A percentile compares a stretch with the other conserved stretches of the same genome.
Evolutionary conservation across 108 stramenopile species (phyloP).

Genomic region (Skeletonema menzelii): DNA sequence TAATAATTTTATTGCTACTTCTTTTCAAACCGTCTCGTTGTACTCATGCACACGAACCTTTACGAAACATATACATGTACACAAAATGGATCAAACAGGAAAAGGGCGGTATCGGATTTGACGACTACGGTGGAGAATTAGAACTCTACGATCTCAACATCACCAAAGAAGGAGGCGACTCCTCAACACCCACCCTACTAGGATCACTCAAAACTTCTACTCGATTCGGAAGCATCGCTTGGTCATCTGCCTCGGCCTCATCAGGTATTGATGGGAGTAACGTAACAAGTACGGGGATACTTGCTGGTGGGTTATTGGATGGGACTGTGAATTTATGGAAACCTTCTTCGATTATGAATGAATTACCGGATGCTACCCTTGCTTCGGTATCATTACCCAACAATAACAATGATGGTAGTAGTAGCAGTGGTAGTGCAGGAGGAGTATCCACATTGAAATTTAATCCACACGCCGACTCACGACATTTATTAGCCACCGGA

Average conservation of each 20-base stretch:
- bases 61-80: neutral
- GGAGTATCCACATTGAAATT: slow-evolving; percentile 86
- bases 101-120: slow-evolving; percentile 63
- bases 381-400: slow-evolving; percentile 1
- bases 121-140: slow-evolving; percentile 93
- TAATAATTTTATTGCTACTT: neutral
- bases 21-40: neutral
- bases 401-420: neutral
- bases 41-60: neutral
- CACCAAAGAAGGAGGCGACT: neutral
- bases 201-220: slow-evolving; percentile 78
- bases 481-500: slow-evolving; percentile 81
- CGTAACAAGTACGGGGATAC: slow-evolving; percentile 60
- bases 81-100: slow-evolving; percentile 8
- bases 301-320: slow-evolving; percentile 97
- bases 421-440: slow-evolving; percentile 12
- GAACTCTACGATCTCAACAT: slow-evolving; percentile 86
- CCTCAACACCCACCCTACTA: slow-evolving; percentile 47
- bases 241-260: slow-evolving; percentile 33
- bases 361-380: slow-evolving; percentile 7
- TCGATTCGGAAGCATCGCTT: slow-evolving; percentile 67
- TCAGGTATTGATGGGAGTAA: neutral
- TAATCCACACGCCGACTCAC: slow-evolving; percentile 77
- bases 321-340: slow-evolving; percentile 94
- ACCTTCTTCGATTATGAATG: slow-evolving; percentile 58